A percentile compares a stretch with the other conserved stretches of the same genome.
phyloP scores from a whole-genome alignment of 768 basidiomycete species.

The Exsudoporus frostii region DNA sequence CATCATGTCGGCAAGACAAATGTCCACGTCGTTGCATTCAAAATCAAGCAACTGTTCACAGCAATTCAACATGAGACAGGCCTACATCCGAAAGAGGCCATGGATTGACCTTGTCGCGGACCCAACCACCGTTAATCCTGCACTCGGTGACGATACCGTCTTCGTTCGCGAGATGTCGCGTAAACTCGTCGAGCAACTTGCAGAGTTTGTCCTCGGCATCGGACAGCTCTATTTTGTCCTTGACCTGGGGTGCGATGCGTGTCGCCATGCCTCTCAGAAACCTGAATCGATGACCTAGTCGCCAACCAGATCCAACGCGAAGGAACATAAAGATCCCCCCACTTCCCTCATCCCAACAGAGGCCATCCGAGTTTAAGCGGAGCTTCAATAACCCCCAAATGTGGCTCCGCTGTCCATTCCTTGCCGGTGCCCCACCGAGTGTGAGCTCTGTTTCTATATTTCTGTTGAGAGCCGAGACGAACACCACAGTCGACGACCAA shows the following conservation, averaged over 20 bases:
- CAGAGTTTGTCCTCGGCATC: constrained; percentile 69
- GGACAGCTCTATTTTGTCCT: constrained; percentile 52
- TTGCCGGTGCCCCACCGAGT: constrained; percentile 19
- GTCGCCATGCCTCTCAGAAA: constrained; percentile 29
- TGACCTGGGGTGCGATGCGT: constrained; percentile 31
- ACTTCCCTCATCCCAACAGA: background rate
- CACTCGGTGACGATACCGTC: constrained; percentile 62
- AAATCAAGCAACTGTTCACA: constrained; percentile 66
- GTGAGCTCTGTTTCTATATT: constrained; percentile 4
- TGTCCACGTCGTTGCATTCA: constrained; percentile 88
- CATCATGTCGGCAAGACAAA: constrained; percentile 87
- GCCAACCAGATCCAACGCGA: constrained; percentile 3
- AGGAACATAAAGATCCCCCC: constrained; percentile 1
- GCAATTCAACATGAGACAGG: constrained; percentile 12
- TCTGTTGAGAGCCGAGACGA: constrained; percentile 7
- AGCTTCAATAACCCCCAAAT: constrained; percentile 20
- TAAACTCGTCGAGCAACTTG: constrained; percentile 76
- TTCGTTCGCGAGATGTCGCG: constrained; percentile 48
- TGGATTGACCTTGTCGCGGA: constrained; percentile 84
- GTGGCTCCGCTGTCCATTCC: constrained; percentile 8
- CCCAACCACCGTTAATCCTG: constrained; percentile 97
- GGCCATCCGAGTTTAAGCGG: constrained; percentile 22
- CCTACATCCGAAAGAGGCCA: constrained; percentile 4
- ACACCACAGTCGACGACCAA: constrained; percentile 9
- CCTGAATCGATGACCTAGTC: constrained; percentile 3